Conservation (phyloP, 2,329 filamentous ascomycete genomes). For the Penicillium occitanis region DNA sequence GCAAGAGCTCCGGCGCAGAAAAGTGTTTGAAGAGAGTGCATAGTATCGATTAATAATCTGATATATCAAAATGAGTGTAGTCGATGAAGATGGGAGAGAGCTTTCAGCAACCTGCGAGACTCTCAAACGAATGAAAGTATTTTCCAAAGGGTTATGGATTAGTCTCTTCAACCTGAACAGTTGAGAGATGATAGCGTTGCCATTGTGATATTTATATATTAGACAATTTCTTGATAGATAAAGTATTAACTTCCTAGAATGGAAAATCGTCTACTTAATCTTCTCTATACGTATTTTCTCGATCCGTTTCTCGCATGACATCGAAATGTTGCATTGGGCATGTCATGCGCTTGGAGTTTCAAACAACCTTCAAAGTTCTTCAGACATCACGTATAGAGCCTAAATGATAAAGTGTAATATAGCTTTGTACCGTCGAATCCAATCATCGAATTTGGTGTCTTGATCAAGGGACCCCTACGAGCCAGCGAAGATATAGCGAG, state of each 20-base stretch:
- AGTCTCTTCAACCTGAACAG: neutral
- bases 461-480: neutral
- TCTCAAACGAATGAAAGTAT: neutral
- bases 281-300: neutral
- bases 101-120: neutral
- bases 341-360: neutral
- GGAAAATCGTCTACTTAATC: neutral
- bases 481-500: neutral
- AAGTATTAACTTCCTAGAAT: neutral
- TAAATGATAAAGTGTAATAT: neutral
- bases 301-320: neutral
- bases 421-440: neutral
- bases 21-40: slow-evolving; percentile 15
- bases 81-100: no score
- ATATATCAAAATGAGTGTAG: neutral
- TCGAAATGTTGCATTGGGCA: neutral
- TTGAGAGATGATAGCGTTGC: neutral
- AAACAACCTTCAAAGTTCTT: neutral
- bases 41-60: neutral
- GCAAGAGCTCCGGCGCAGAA: slow-evolving; percentile 7
- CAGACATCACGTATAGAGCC: neutral
- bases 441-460: neutral
- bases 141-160: neutral
- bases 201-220: slow-evolving; percentile 1
- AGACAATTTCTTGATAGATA: neutral